Evolutionary conservation across 192 early-diverging fungal genomes (phyloP), one percentile per base, ranked within the genome.

Genomic region (Rhizoclosmatium globosum): DNA sequence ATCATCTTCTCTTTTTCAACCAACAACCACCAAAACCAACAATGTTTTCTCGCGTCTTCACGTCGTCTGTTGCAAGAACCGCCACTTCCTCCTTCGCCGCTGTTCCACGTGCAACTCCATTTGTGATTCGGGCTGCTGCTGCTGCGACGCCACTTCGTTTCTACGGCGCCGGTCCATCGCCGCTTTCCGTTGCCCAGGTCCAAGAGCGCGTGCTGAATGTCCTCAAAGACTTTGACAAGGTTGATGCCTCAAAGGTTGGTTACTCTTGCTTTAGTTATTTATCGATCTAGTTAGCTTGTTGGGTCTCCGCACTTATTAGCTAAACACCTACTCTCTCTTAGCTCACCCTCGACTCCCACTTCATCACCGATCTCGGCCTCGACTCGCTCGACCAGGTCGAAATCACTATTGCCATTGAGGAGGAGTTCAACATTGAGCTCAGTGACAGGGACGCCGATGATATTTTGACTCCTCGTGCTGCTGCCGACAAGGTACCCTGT

Each of bases 361-460:
- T 99, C 84, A 87, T 91, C 84, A 92, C 92, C 77, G 98, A 98
- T 83, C 93, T 99, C 76, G 95, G 95, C 17, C 86, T 99, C 65
- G 98, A 99, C 86, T 94, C 92, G 82, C 90, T 99, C 72, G 98
- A 98, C 86, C 94, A 95, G 64, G 96, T 99, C 39, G 98, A 99
- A 87, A 95, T 99, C 67, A 96, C 97, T 68, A 98, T 99, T 96
- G 97, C 97, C 71, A 93, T 99, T 76, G 98, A 99, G 86, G 98
- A 99, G 82, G 98, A 99, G 86, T 99, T 99, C 87, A 95, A 94
- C 81, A 92, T 99, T 72, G 98, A 99, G 87, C 94, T 99, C 81
- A 92, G 95, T 66, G 98, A 99, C 80, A 93, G 95, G 85, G 97
- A 96, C 77, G 96, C 97, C 62, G 98, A 99, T 85, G 92, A 95